These are phyloP conservation scores for Calonectria leucothoes DNA, from an alignment of 2,329 filamentous ascomycete genomes.

Conservation along the genomic window DNA sequence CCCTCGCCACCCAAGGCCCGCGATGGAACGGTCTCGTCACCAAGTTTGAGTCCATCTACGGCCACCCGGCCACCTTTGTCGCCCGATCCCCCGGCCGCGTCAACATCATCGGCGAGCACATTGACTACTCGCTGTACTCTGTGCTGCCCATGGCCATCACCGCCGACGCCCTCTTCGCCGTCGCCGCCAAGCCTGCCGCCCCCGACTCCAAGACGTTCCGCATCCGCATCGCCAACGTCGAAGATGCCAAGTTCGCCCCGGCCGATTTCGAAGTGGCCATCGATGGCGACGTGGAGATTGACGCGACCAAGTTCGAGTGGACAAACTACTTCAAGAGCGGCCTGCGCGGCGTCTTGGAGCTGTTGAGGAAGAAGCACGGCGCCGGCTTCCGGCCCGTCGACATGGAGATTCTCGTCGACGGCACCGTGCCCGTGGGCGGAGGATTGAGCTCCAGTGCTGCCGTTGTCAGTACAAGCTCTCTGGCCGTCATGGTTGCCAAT, in stretches of 20 bases:
- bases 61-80: constrained; percentile 80
- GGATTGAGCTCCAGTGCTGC: constrained; percentile 95
- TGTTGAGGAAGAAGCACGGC: constrained; percentile 76
- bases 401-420: constrained; percentile 91
- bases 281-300: constrained; percentile 78
- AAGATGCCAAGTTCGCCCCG: constrained; percentile 78
- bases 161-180: constrained; percentile 89
- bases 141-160: constrained; percentile 96
- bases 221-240: constrained; percentile 84
- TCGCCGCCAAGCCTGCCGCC: constrained; percentile 66
- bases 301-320: constrained; percentile 90
- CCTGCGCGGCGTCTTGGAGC: constrained; percentile 81
- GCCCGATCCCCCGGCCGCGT: constrained; percentile 93
- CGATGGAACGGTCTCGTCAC: constrained; percentile 82
- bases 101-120: constrained; percentile 99
- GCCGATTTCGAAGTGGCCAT: constrained; percentile 79
- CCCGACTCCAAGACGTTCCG: constrained; percentile 66
- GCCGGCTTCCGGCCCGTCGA: constrained; percentile 72
- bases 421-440: constrained; percentile 90
- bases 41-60: constrained; percentile 78
- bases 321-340: constrained; percentile 99
- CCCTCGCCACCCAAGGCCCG: constrained; percentile 72
- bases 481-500: constrained; percentile 90
- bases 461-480: constrained; percentile 88
- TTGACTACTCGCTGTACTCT: constrained; percentile 97